Base-by-base conservation (phyloP, 2,329 filamentous ascomycete species). In the Hirsutella rhossiliensis region DNA sequence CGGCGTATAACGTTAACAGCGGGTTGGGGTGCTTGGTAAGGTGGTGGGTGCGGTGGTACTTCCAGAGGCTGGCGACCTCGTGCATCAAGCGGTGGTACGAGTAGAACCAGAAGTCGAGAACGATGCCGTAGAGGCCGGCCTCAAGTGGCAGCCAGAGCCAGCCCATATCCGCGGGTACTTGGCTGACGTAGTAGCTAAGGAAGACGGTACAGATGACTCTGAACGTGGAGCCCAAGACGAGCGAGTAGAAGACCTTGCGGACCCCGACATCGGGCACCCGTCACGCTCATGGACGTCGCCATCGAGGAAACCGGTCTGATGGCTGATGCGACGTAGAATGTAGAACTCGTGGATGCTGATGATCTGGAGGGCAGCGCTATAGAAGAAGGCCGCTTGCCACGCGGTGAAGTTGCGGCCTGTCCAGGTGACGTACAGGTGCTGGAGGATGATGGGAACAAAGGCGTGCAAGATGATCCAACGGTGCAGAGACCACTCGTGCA, bases 101-200 rank as follows among this genome's bases (percentile, higher is more conserved):
- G 51, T 67, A 67, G 50, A 66, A 67, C 63, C 64, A 69, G 40
- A 67, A 66, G 49, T 69, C 66, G 6, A 69, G 56, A 9, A 69
- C 52, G 41, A 69, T 57, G 4, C 58, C 59, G 46, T 69, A 69
- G 0, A 68, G 49, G 1, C 62, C 62, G 6, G 65, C 54, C 32
- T 68, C 62, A 5, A 68, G 27, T 0, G 61, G 54, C 0, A 67
- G 56, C 59, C 61, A 62, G n/a, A 47, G 48, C 55, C 60, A 64
- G 43, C 52, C 46, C 13, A n/a, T n/a, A n/a, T n/a, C n/a, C n/a
- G n/a, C n/a, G n/a, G n/a, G n/a, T n/a, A n/a, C n/a, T n/a, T n/a
- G n/a, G n/a, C n/a, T n/a, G n/a, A n/a, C n/a, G n/a, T n/a, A n/a
- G n/a, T n/a, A n/a, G n/a, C n/a, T n/a, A n/a, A n/a, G n/a, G n/a